Evolutionary conservation across 495 filamentous ascomycete genomes (phyloP).

Genomic region (Penicilliopsis zonata): DNA sequence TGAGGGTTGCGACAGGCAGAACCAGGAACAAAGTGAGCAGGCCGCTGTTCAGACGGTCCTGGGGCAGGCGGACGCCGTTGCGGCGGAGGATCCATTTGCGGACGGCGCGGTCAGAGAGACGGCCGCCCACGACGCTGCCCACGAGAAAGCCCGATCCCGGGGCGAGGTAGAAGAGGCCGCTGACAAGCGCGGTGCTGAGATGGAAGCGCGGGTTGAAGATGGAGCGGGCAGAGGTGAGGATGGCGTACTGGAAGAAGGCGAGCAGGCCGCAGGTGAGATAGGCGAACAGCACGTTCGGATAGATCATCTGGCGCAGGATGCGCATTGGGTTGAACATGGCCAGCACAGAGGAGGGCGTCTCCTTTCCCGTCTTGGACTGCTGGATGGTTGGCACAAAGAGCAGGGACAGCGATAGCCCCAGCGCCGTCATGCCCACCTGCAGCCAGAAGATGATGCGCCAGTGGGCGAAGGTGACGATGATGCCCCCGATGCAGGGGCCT

Average conservation of each 20-base stretch:
- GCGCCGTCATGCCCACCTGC: conserved; percentile 36
- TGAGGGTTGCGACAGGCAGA: conserved; percentile 49
- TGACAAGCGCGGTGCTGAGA: conserved; percentile 53
- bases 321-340: conserved; percentile 27
- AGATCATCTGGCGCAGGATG: conserved; percentile 21
- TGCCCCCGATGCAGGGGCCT: conserved; percentile 35
- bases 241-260: conserved; percentile 58
- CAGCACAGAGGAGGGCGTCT: conserved; percentile 5
- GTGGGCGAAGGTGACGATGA: conserved; percentile 43
- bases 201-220: conserved; percentile 64
- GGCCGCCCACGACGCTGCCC: conserved; percentile 58
- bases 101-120: conserved; percentile 54
- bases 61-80: conserved; percentile 49
- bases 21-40: conserved; percentile 47
- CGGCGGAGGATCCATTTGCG: conserved; percentile 47
- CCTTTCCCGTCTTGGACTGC: conserved; percentile 4
- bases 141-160: conserved; percentile 59
- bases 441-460: conserved; percentile 52
- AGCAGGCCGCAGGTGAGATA: conserved; percentile 50
- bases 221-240: conserved; percentile 61
- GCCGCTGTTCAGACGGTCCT: conserved; percentile 58
- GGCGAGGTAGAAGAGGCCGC: conserved; percentile 65
- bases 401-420: conserved; percentile 24
- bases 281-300: conserved; percentile 29
- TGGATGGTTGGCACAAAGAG: conserved; percentile 28